phyloP scores from a whole-genome alignment of 2,329 filamentous ascomycete genomes.

The Diatrype stigma region DNA sequence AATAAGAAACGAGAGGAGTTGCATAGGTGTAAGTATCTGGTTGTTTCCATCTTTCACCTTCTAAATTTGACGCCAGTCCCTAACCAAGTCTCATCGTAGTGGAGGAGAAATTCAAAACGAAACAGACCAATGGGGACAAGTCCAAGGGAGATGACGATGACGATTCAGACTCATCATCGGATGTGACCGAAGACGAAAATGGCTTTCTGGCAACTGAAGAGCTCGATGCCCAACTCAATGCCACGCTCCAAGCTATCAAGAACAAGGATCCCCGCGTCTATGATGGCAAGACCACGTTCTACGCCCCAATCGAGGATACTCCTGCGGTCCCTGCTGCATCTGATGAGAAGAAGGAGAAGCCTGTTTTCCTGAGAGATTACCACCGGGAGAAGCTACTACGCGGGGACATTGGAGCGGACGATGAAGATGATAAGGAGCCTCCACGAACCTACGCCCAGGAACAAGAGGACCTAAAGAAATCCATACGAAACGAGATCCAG shows the following conservation, averaged over 20 bases:
- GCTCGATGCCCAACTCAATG: slow-evolving; percentile 81
- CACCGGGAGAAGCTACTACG: slow-evolving; percentile 85
- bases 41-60: not conserved
- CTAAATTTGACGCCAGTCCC: not conserved
- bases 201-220: slow-evolving; percentile 81
- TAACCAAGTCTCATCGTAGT: slow-evolving; percentile 47
- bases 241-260: slow-evolving; percentile 80
- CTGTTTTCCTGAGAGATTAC: slow-evolving; percentile 83
- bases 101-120: slow-evolving; percentile 73
- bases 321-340: slow-evolving; percentile 19
- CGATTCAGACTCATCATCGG: slow-evolving; percentile 63
- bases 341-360: slow-evolving; percentile 68
- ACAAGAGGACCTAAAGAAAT: slow-evolving; percentile 76
- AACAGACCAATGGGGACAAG: slow-evolving; percentile 39
- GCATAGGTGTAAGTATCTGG: slow-evolving; percentile 55
- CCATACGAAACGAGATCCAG: slow-evolving; percentile 77
- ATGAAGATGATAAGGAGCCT: slow-evolving; percentile 46
- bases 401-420: slow-evolving; percentile 59
- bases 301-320: slow-evolving; percentile 56
- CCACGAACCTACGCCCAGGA: slow-evolving; percentile 80
- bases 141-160: slow-evolving; percentile 44
- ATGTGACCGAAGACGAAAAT: slow-evolving; percentile 85
- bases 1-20: slow-evolving; percentile 95
- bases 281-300: slow-evolving; percentile 76
- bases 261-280: slow-evolving; percentile 90